Conservation (phyloP, 179 eudicot species). For the Nepenthes alata region DNA sequence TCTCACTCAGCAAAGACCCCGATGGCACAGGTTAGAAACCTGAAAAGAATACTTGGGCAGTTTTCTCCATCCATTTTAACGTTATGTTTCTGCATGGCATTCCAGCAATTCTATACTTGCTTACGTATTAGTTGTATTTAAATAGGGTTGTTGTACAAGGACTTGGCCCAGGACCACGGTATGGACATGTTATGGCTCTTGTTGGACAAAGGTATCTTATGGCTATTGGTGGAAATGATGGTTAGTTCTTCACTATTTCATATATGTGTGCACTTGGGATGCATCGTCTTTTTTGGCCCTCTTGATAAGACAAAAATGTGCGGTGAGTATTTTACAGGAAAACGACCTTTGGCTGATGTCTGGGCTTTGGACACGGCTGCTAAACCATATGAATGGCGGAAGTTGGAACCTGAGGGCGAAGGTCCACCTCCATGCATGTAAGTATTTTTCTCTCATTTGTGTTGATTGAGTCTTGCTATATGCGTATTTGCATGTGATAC, state of each 20-base stretch:
- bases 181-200: conserved; percentile 99
- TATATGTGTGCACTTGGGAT: background rate
- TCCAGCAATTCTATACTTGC: background rate
- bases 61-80: background rate
- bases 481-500: too few relatives aligned
- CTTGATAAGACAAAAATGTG: background rate
- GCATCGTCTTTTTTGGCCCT: background rate
- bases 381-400: conserved; percentile 99
- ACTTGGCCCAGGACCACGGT: conserved; percentile 98
- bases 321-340: conserved; percentile 40
- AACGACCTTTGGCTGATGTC: conserved; percentile 97
- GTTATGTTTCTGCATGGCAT: background rate
- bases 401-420: conserved; percentile 99
- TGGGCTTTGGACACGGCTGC: conserved; percentile 99
- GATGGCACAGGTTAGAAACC: conserved; percentile 87
- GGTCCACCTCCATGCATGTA: conserved; percentile 99
- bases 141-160: conserved; percentile 94
- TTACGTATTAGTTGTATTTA: conserved; percentile 7
- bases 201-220: conserved; percentile 98
- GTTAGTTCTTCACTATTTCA: conserved; percentile 24
- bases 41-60: conserved; percentile 2
- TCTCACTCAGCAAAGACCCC: conserved; percentile 88
- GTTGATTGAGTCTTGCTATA: too few relatives aligned
- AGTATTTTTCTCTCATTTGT: conserved; percentile 5
- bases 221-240: conserved; percentile 99